A percentile compares a stretch with the other conserved stretches of the same genome.
Conservation (phyloP, 805 yeast genomes). For the Pichia ethanolica region DNA sequence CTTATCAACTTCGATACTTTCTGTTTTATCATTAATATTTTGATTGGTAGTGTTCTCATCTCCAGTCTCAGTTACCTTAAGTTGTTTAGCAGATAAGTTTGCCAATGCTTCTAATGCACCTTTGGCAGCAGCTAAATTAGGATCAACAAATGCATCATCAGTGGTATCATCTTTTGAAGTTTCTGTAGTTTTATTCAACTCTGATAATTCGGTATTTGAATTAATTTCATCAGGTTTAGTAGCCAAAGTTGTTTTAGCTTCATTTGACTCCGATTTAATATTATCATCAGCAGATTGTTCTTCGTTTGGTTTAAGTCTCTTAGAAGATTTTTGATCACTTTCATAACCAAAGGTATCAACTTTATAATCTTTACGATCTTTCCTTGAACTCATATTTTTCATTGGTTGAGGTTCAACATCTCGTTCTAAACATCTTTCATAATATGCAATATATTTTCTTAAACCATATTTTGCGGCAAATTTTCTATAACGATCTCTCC, state of each 20-base stretch:
- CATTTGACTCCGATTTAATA: not conserved
- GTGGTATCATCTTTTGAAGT: not conserved
- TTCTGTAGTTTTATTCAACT: not conserved
- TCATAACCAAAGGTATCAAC: constrained; percentile 12
- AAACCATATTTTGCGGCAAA: constrained; percentile 59
- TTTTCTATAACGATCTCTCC: constrained; percentile 77
- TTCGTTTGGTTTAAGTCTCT: constrained; percentile 9
- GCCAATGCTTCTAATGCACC: constrained; percentile 20
- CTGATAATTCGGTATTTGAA: not conserved
- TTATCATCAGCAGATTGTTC: not conserved
- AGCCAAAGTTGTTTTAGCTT: no score
- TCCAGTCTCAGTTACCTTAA: constrained; percentile 1
- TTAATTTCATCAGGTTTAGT: not conserved
- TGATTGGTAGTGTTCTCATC: not conserved
- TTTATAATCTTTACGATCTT: constrained; percentile 20
- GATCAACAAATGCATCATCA: not conserved
- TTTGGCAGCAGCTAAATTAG: not conserved
- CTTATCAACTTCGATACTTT: not conserved
- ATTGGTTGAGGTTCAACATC: constrained; percentile 46
- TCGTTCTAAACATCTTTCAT: constrained; percentile 34
- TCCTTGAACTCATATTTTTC: constrained; percentile 48
- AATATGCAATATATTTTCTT: constrained; percentile 46
- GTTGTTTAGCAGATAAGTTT: constrained; percentile 22
- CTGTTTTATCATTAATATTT: not conserved
- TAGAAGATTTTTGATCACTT: constrained; percentile 14